phyloP scores from a whole-genome alignment of 2,329 filamentous ascomycete species.

The Purpureocillium takamizusanense region DNA sequence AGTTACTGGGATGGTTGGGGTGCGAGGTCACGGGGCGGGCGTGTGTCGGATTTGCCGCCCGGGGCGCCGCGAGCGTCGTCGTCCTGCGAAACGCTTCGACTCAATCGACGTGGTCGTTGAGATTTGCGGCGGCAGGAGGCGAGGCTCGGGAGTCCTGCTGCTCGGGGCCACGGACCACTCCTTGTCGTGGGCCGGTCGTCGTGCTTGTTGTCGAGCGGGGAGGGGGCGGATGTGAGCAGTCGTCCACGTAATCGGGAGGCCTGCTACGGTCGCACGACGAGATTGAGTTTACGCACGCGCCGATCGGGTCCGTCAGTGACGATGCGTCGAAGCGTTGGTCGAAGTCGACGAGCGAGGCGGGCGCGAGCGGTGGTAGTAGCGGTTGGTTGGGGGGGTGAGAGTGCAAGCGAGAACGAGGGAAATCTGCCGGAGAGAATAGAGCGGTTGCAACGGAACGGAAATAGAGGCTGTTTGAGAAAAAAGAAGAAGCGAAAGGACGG shows the following conservation, averaged over 20 bases:
- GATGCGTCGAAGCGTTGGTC: too few relatives aligned
- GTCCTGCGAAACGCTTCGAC: conserved; percentile 3
- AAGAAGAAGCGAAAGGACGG: background rate
- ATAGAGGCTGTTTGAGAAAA: background rate
- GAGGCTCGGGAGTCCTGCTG: background rate
- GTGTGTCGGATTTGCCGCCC: background rate
- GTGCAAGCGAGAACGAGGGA: background rate
- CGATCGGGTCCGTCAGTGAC: too few relatives aligned
- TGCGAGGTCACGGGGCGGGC: background rate
- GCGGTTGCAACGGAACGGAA: background rate
- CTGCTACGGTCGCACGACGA: too few relatives aligned
- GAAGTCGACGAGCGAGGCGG: too few relatives aligned
- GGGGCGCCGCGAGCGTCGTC: background rate
- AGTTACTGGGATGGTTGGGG: background rate
- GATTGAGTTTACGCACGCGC: too few relatives aligned
- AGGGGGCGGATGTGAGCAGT: too few relatives aligned
- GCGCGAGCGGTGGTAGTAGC: too few relatives aligned
- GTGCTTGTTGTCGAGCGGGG: too few relatives aligned
- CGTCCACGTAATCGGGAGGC: too few relatives aligned
- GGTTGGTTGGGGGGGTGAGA: background rate
- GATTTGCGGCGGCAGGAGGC: background rate
- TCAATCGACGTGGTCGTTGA: background rate
- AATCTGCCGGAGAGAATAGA: background rate
- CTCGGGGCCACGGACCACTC: too few relatives aligned
- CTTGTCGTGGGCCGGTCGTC: background rate